Conservation (phyloP, 331 rosid genomes). For the Cydonia oblonga region DNA sequence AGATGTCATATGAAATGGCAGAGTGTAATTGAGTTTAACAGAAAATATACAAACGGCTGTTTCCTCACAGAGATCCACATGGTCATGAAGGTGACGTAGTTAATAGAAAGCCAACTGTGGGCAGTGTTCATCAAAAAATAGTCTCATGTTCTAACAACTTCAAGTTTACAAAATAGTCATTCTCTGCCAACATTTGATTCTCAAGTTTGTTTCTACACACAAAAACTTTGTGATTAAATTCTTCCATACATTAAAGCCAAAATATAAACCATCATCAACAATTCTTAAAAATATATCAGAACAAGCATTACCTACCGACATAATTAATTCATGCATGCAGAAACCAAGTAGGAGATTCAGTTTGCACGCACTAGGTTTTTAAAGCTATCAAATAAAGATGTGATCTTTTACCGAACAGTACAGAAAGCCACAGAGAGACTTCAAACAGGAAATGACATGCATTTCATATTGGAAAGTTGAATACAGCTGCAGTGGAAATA, state of each 20-base stretch:
- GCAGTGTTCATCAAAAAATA: background rate
- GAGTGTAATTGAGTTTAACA: background rate
- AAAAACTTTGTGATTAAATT: background rate
- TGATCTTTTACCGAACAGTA: background rate
- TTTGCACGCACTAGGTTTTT: background rate
- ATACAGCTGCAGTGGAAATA: conserved; percentile 11
- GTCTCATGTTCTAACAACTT: background rate
- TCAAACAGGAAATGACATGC: background rate
- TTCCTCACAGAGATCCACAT: background rate
- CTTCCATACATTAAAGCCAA: background rate
- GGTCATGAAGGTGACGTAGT: background rate
- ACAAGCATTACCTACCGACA: background rate
- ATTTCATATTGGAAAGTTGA: background rate
- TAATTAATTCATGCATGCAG: background rate
- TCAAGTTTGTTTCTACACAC: background rate
- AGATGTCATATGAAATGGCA: background rate
- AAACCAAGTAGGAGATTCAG: background rate
- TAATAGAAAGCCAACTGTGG: background rate
- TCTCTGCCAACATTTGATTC: background rate
- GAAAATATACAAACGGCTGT: background rate
- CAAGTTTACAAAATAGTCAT: background rate
- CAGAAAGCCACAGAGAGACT: background rate
- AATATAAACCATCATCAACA: background rate
- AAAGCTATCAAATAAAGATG: background rate
- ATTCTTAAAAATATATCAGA: background rate